Conservation (phyloP, 2,329 filamentous ascomycete species). For the Fusarium coffeatum region DNA sequence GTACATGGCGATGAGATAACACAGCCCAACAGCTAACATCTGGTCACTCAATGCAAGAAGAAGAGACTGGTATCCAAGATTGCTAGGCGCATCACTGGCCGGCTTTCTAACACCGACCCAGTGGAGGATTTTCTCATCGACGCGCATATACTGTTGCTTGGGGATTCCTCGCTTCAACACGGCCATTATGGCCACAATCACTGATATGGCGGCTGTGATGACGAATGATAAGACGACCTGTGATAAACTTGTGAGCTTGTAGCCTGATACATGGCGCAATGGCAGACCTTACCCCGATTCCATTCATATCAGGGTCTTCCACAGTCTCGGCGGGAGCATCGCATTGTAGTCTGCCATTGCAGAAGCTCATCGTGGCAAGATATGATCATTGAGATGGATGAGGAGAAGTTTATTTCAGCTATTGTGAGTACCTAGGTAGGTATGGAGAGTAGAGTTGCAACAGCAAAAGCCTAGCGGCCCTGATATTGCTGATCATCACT, state of each 20-base stretch:
- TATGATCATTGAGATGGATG: neutral
- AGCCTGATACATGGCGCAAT: neutral
- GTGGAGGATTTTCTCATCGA: constrained; percentile 27
- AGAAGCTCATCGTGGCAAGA: constrained; percentile 3
- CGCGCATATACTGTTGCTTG: constrained; percentile 14
- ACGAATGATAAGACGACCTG: constrained; percentile 21
- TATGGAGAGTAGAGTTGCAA: neutral
- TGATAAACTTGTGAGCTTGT: neutral
- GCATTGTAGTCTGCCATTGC: constrained; percentile 8
- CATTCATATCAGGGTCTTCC: constrained; percentile 33
- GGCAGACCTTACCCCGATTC: constrained; percentile 18
- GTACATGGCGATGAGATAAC: constrained; percentile 32
- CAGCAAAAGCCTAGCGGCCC: neutral
- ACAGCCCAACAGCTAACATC: constrained; percentile 22
- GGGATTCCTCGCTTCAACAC: constrained; percentile 23
- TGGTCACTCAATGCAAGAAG: constrained; percentile 33
- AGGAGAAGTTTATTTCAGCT: neutral
- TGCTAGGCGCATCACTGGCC: constrained; percentile 14
- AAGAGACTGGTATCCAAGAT: constrained; percentile 30
- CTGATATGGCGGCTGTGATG: constrained; percentile 17
- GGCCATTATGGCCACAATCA: constrained; percentile 17
- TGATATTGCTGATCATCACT: constrained; percentile 8
- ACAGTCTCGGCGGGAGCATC: neutral
- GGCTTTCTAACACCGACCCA: constrained; percentile 8
- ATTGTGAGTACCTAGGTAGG: neutral